Conservation (phyloP, 345 rosid genomes). For the Acer yangbiense region DNA sequence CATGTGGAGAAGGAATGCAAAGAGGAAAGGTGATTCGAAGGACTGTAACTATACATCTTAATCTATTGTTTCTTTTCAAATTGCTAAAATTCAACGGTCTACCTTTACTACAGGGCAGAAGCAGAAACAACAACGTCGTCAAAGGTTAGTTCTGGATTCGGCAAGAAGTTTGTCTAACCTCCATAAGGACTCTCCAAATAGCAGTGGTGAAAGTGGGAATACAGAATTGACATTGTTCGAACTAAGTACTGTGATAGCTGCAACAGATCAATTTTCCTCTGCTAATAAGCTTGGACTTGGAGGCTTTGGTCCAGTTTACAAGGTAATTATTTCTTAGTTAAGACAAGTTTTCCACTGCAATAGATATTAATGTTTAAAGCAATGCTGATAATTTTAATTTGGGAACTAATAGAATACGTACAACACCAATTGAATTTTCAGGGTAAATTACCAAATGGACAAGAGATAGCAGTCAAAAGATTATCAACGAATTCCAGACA, state of each 20-base stretch:
- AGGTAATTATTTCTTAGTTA: constrained; percentile 17
- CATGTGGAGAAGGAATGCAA: neutral
- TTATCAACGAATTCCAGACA: neutral
- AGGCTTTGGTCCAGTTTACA: constrained; percentile 32
- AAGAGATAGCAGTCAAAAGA: neutral
- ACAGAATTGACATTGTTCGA: constrained; percentile 24
- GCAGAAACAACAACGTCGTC: neutral
- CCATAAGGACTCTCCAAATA: neutral
- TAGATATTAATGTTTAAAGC: no score
- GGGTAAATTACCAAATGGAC: neutral
- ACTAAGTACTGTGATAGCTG: constrained; percentile 8
- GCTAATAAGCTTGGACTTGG: constrained; percentile 30
- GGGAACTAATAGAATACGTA: no score
- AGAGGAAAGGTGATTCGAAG: neutral
- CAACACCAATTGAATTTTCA: neutral
- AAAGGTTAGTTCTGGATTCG: neutral
- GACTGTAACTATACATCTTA: neutral
- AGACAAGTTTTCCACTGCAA: neutral
- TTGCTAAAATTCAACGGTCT: no score
- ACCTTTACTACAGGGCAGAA: neutral
- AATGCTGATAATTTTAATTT: no score
- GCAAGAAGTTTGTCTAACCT: neutral
- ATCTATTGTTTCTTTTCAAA: no score
- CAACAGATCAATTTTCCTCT: constrained; percentile 27
- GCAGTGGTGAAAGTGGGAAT: neutral